Conservation (phyloP, 345 rosid genomes). For the Anacardium occidentale region DNA sequence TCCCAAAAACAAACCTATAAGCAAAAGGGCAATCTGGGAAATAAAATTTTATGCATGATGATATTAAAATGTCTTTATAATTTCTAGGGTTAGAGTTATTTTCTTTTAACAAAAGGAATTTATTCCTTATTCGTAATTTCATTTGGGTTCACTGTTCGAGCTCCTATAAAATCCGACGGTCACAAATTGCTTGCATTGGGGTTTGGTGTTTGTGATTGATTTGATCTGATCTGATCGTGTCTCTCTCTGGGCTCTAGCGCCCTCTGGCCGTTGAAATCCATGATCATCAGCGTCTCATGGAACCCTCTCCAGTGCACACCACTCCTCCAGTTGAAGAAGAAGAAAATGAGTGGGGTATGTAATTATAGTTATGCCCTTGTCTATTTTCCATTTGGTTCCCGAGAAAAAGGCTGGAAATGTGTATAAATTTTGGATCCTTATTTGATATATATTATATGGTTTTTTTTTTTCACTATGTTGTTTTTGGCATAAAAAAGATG, state of each 20-base stretch:
- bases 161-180: not conserved
- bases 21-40: too few species aligned
- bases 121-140: not conserved
- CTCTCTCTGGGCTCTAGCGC: constrained; percentile 48
- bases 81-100: too few species aligned
- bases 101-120: not conserved
- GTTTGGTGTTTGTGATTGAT: constrained; percentile 11
- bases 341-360: constrained; percentile 86
- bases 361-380: not conserved
- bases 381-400: constrained; percentile 3
- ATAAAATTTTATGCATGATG: too few species aligned
- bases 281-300: constrained; percentile 74
- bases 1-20: not conserved
- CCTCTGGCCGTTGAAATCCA: constrained; percentile 60
- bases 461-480: not conserved
- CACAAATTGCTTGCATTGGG: not conserved
- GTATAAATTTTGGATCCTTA: not conserved
- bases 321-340: constrained; percentile 52
- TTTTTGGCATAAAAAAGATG: too few species aligned
- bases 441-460: not conserved
- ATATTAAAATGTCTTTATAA: too few species aligned
- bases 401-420: too few species aligned
- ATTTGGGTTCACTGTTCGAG: not conserved
- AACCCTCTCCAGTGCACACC: constrained; percentile 51
- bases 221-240: not conserved